Percentiles rank a stretch among this genome's conserved stretches.
phyloP scores from a whole-genome alignment of 768 basidiomycete genomes.

The Termitomyces sp. region DNA sequence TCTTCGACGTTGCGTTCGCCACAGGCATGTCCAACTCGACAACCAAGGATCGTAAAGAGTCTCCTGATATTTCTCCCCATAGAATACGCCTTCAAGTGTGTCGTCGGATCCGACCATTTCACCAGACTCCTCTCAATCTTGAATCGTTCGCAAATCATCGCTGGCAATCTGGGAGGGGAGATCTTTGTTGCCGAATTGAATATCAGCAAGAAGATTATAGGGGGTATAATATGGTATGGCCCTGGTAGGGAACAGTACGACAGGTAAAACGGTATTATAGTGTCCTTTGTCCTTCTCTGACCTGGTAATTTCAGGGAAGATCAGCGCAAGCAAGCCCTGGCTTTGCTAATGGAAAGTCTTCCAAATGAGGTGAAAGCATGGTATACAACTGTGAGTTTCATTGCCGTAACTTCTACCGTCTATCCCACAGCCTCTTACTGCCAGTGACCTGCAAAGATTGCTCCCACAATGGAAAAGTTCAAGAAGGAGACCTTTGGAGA shows the following conservation, averaged over 20 bases:
- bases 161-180: neutral
- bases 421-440: too few relatives aligned
- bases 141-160: slow-evolving; percentile 6
- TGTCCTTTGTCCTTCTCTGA: too few relatives aligned
- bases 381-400: slow-evolving; percentile 4
- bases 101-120: slow-evolving; percentile 3
- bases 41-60: neutral
- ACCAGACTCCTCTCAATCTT: slow-evolving; percentile 1
- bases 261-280: too few relatives aligned
- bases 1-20: slow-evolving; percentile 7
- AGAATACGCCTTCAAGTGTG: slow-evolving; percentile 5
- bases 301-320: neutral
- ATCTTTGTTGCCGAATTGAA: slow-evolving; percentile 11
- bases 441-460: too few relatives aligned
- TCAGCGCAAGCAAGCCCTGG: slow-evolving; percentile 7
- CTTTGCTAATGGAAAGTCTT: slow-evolving; percentile 1
- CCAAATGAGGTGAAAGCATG: too few relatives aligned
- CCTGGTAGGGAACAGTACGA: slow-evolving; percentile 5
- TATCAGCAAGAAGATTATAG: slow-evolving; percentile 1
- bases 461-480: slow-evolving; percentile 4
- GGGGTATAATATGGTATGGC: slow-evolving; percentile 7
- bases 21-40: neutral
- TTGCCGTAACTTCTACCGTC: too few relatives aligned
- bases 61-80: neutral
- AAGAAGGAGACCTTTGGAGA: slow-evolving; percentile 8